Evolutionary conservation across 2,329 filamentous ascomycete genomes (phyloP).

Genomic region (Pseudonectria foliicola): DNA sequence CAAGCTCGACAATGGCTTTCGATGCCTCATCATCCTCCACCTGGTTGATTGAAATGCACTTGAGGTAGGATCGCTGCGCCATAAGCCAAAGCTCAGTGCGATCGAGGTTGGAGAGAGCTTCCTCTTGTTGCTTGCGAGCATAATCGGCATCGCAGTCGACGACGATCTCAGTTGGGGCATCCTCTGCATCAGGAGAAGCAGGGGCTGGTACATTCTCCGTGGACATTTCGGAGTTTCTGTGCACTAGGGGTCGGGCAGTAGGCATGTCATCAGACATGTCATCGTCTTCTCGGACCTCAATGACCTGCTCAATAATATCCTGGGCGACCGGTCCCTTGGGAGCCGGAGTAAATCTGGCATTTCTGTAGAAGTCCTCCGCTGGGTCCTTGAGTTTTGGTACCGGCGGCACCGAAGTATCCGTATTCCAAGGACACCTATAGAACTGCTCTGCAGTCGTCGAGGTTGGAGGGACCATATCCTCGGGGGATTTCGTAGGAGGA

Average conservation of each 20-base stretch:
- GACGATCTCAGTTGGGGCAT: slow-evolving; percentile 57
- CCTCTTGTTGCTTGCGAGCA: slow-evolving; percentile 62
- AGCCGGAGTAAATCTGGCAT: slow-evolving; percentile 29
- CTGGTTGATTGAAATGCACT: slow-evolving; percentile 50
- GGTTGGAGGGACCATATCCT: slow-evolving; percentile 58
- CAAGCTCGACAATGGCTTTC: slow-evolving; percentile 30
- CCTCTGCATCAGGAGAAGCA: slow-evolving; percentile 42
- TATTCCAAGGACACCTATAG: slow-evolving; percentile 75
- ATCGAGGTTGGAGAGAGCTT: slow-evolving; percentile 67
- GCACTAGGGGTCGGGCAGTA: slow-evolving; percentile 50
- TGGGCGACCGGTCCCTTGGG: slow-evolving; percentile 13
- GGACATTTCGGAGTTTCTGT: slow-evolving; percentile 25
- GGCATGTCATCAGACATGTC: slow-evolving; percentile 54
- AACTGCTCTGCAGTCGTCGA: slow-evolving; percentile 91
- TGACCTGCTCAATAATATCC: slow-evolving; percentile 51
- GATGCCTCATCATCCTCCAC: slow-evolving; percentile 29
- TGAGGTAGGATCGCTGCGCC: slow-evolving; percentile 72
- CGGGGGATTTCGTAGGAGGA: slow-evolving; percentile 45
- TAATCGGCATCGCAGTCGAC: slow-evolving; percentile 71
- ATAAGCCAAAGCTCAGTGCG: slow-evolving; percentile 81
- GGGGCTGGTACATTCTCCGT: slow-evolving; percentile 26
- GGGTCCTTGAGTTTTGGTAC: slow-evolving; percentile 30
- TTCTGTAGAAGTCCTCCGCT: slow-evolving; percentile 33
- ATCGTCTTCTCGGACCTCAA: slow-evolving; percentile 46
- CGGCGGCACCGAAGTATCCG: slow-evolving; percentile 30